Evolutionary conservation across 2,329 filamentous ascomycete genomes (phyloP).

Genomic region (Penicillium sp.): DNA sequence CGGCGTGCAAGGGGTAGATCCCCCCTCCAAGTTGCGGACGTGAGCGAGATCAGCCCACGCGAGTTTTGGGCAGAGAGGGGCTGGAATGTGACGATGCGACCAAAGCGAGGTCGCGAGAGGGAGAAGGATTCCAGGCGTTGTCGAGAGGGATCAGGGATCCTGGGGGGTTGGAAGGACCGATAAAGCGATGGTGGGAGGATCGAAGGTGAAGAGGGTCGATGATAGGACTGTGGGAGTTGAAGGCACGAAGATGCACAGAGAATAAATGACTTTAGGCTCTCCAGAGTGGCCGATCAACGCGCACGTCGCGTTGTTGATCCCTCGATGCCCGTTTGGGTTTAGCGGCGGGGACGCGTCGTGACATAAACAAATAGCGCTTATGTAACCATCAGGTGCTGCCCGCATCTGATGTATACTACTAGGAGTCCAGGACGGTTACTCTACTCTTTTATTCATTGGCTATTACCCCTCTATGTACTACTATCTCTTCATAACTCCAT

Average conservation of each 20-base stretch:
- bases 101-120: neutral
- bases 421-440: neutral
- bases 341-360: conserved; percentile 40
- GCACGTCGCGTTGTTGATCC: conserved; percentile 42
- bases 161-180: conserved; percentile 4
- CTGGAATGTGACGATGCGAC: conserved; percentile 17
- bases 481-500: neutral
- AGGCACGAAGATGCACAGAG: conserved; percentile 9
- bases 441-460: neutral
- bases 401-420: conserved; percentile 6
- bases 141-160: conserved; percentile 3
- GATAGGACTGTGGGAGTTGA: conserved; percentile 15
- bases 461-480: neutral
- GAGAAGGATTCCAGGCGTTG: conserved; percentile 1
- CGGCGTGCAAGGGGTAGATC: conserved; percentile 33
- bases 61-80: conserved; percentile 21
- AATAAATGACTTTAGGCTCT: conserved; percentile 16
- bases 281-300: conserved; percentile 25
- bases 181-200: neutral
- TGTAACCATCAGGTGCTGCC: conserved; percentile 6
- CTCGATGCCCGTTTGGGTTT: conserved; percentile 37
- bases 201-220: neutral
- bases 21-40: conserved; percentile 26
- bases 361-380: conserved; percentile 31
- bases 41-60: conserved; percentile 27